A percentile compares a stretch with the other conserved stretches of the same genome.
phyloP scores from a whole-genome alignment of 352 stramenopile species.

The Phytophthora multivora region DNA sequence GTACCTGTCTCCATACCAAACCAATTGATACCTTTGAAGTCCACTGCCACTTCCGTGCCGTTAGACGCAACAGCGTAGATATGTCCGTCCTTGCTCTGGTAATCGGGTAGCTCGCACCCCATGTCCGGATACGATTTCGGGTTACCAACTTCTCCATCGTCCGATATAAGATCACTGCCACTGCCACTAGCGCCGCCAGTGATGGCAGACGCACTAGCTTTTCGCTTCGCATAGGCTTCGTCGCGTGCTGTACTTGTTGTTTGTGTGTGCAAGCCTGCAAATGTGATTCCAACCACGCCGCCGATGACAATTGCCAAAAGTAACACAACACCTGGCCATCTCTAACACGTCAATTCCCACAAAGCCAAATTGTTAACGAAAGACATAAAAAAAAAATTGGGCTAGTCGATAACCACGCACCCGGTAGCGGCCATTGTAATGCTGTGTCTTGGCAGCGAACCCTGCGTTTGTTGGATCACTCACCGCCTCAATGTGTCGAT shows the following conservation, averaged over 20 bases:
- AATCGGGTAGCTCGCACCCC: conserved; percentile 59
- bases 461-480: conserved; percentile 9
- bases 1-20: conserved; percentile 65
- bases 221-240: conserved; percentile 29
- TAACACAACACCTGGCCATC: conserved; percentile 51
- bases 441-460: conserved; percentile 20
- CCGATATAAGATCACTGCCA: conserved; percentile 39
- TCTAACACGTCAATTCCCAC: conserved; percentile 17
- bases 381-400: too few relatives aligned
- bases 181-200: conserved; percentile 23
- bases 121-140: conserved; percentile 71
- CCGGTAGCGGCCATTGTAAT: conserved; percentile 41
- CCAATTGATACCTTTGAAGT: conserved; percentile 79
- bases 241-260: conserved; percentile 21
- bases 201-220: conserved; percentile 18
- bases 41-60: conserved; percentile 46
- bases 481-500: conserved; percentile 37
- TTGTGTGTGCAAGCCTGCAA: conserved; percentile 29
- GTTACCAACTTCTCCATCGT: conserved; percentile 51
- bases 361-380: background rate
- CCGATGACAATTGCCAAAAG: conserved; percentile 37
- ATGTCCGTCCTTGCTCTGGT: conserved; percentile 63
- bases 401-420: conserved; percentile 6
- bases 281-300: conserved; percentile 32
- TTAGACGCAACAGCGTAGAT: conserved; percentile 56